Evolutionary conservation across 2,329 filamentous ascomycete genomes (phyloP).

Genomic region (Tolypocladium inflatum): DNA sequence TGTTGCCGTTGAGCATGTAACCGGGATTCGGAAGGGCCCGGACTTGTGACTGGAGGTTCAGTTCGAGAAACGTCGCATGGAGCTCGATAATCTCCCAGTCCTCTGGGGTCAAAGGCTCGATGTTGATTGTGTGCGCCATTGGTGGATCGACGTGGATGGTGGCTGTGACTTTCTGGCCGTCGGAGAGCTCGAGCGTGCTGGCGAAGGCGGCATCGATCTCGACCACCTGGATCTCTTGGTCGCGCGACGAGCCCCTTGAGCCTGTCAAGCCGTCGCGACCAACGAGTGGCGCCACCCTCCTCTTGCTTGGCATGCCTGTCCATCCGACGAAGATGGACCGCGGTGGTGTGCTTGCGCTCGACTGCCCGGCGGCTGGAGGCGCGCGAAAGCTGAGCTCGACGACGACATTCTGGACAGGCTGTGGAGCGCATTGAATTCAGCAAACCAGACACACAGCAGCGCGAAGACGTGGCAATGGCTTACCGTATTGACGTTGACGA

Average conservation of each 20-base stretch:
- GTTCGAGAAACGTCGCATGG: constrained; percentile 88
- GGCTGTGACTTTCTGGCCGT: constrained; percentile 68
- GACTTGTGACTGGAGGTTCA: constrained; percentile 89
- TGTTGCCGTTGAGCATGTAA: constrained; percentile 42
- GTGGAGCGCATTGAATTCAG: constrained; percentile 10
- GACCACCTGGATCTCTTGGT: constrained; percentile 68
- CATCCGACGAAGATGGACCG: constrained; percentile 83
- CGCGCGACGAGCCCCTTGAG: constrained; percentile 47
- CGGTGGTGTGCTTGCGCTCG: constrained; percentile 38
- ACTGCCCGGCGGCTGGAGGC: constrained; percentile 34
- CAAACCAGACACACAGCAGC: not conserved
- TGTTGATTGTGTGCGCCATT: constrained; percentile 86
- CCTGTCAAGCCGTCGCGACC: constrained; percentile 62
- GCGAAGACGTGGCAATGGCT: constrained; percentile 20
- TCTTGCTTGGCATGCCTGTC: constrained; percentile 96
- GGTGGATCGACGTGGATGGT: constrained; percentile 82
- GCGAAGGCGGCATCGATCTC: constrained; percentile 86
- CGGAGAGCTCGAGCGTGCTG: constrained; percentile 62
- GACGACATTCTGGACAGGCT: constrained; percentile 92
- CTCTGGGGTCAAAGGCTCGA: constrained; percentile 87
- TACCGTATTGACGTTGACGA: constrained; percentile 86
- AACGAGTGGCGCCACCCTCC: constrained; percentile 63
- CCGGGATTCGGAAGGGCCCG: constrained; percentile 83
- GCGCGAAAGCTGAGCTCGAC: constrained; percentile 74
- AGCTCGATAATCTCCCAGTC: constrained; percentile 99